Percentiles rank a stretch among this genome's conserved stretches.
These are phyloP conservation scores for Ogataea chonburiensis DNA, from an alignment of 805 yeast species.

Conservation along the genomic window DNA sequence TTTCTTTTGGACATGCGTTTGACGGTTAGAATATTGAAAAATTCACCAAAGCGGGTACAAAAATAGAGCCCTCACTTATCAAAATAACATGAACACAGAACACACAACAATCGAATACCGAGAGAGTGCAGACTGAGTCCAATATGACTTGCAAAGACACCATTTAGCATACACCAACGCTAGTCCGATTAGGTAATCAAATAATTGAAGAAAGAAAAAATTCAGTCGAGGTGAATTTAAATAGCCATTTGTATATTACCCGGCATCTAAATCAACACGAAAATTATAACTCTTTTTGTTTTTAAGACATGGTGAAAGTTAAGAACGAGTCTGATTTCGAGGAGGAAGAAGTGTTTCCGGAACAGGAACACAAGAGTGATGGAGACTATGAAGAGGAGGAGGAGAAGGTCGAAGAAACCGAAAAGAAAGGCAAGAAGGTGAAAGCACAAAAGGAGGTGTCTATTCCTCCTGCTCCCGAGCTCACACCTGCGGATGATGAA, in stretches of 20 bases:
- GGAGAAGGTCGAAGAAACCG: conserved; percentile 24
- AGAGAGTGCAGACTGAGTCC: conserved; percentile 2
- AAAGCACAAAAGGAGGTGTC: conserved; percentile 14
- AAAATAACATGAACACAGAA: conserved; percentile 2
- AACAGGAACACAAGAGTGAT: conserved; percentile 24
- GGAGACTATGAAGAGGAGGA: conserved; percentile 25
- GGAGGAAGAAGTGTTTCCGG: conserved; percentile 22
- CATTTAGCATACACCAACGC: conserved; percentile 6
- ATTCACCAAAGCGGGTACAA: conserved; percentile 8
- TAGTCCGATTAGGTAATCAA: conserved; percentile 13
- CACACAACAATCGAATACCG: conserved; percentile 9
- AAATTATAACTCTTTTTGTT: conserved; percentile 20
- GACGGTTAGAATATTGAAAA: conserved; percentile 7
- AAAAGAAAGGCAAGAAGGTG: conserved; percentile 13
- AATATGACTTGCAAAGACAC: neutral
- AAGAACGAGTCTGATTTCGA: conserved; percentile 14
- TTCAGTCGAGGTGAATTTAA: neutral
- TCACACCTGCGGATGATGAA: conserved; percentile 24
- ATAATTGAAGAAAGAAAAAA: conserved; percentile 11
- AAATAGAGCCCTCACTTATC: conserved; percentile 5
- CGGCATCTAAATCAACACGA: conserved; percentile 15
- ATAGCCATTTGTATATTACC: conserved; percentile 4
- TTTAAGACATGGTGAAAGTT: conserved; percentile 6
- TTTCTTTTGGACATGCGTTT: conserved; percentile 21
- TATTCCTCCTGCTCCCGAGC: conserved; percentile 14